phyloP scores from a whole-genome alignment of 306 rosid species.

The Vachellia pachyceras region DNA sequence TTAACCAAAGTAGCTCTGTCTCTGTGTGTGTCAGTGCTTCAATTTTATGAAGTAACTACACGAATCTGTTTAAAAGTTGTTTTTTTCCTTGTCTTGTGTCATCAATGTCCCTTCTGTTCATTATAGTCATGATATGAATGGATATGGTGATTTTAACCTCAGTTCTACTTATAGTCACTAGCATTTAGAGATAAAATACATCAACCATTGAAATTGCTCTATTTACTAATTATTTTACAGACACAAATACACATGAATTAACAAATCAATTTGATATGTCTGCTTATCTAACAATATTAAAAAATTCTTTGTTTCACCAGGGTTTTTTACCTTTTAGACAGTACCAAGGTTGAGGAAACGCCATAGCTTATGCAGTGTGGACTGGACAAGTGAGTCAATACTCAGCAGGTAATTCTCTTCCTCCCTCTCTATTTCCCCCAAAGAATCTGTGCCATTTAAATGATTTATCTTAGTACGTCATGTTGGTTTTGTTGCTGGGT shows the following conservation, averaged over 20 bases:
- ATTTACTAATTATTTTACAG: neutral
- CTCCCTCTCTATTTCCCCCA: neutral
- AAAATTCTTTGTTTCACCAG: neutral
- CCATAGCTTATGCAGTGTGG: neutral
- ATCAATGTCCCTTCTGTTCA: slow-evolving; percentile 21
- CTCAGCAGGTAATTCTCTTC: slow-evolving; percentile 5
- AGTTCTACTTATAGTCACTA: slow-evolving; percentile 9
- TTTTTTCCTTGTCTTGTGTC: neutral
- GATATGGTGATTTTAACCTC: neutral
- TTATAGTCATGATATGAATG: slow-evolving; percentile 9
- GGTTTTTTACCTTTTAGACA: slow-evolving; percentile 24
- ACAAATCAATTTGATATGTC: slow-evolving; percentile 5
- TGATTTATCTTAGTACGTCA: neutral
- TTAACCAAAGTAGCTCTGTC: slow-evolving; percentile 19
- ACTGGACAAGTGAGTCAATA: slow-evolving; percentile 1
- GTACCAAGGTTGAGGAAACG: slow-evolving; percentile 7
- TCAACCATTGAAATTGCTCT: slow-evolving; percentile 5
- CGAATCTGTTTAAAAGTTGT: neutral
- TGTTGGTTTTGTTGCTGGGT: neutral
- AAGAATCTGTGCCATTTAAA: slow-evolving; percentile 7
- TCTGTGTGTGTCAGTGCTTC: neutral
- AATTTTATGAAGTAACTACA: slow-evolving; percentile 11
- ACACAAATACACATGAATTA: neutral
- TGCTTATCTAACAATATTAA: neutral
- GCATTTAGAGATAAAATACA: slow-evolving; percentile 7